Evolutionary conservation across 129 eudicot species (phyloP), one percentile per base, ranked within the genome.

Genomic region (Artemisia argyi): DNA sequence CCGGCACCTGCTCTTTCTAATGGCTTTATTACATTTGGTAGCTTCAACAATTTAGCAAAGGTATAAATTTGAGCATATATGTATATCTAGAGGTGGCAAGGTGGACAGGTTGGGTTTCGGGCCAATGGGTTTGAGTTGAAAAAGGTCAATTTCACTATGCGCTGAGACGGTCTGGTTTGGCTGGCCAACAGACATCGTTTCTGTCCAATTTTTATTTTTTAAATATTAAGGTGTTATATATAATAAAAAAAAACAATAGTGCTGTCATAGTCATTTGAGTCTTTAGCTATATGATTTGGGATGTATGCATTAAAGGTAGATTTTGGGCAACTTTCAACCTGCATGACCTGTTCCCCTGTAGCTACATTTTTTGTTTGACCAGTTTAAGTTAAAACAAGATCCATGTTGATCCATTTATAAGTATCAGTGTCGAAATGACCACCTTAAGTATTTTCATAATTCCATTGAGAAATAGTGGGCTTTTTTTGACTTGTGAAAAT

Each of bases 31-130:
- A 93, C 97, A 39, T 93, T 93, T 83, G 98, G 98, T 46, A 90
- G 97, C 85, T 93, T 93, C 83, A 90, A 90, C 85, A 93, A 93
- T 84, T 85, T 93, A 76, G 97, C 98, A 15, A 93, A 93, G 96
- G 98, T 93, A 82, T 66, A 32, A 16, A n/a, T 63, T 13, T n/a
- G 50, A 32, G 12, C 69, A 64, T 64, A 16, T 64, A 3, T 44
- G 12, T 64, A 64, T 64, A 15, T 61, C 32, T 28, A 61, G n/a
- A 61, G 18, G 19, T 30, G 46, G 44, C 66, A 61, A 1, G 66
- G 6, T 61, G 47, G 20, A 10, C 66, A 13, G 42, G 42, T 30
- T 60, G 65, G 35, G 15, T 60, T 11, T 11, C 1, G 2, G 30
- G 16, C 15, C 18, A 15, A 52, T 52, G 19, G n/a, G 19, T 13